Evolutionary conservation across 164 flowering plant genomes (phyloP).

Genomic region (Aristolochia californica): DNA sequence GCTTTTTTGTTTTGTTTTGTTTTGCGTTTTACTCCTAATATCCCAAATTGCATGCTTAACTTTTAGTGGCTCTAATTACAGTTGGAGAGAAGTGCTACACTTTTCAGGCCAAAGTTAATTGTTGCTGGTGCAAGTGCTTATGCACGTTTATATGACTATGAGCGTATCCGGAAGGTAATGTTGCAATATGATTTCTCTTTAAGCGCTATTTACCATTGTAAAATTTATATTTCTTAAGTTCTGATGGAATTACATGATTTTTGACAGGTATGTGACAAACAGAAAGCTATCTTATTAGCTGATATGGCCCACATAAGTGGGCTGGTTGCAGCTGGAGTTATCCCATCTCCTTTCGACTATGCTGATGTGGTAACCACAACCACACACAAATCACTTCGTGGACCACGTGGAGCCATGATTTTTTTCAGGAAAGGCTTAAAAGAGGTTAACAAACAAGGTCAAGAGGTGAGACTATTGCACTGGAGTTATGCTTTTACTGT

Average conservation of each 20-base stretch:
- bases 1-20: too few relatives aligned
- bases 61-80: slow-evolving; percentile 16
- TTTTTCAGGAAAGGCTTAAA: slow-evolving; percentile 84
- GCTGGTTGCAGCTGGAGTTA: slow-evolving; percentile 93
- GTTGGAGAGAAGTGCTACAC: slow-evolving; percentile 90
- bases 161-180: slow-evolving; percentile 76
- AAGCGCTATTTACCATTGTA: background rate
- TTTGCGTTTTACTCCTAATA: too few relatives aligned
- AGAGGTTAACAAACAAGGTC: slow-evolving; percentile 75
- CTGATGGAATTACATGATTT: background rate
- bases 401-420: slow-evolving; percentile 96
- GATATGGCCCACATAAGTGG: slow-evolving; percentile 99
- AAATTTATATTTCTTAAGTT: background rate
- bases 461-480: slow-evolving; percentile 38
- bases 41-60: background rate
- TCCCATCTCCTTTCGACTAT: slow-evolving; percentile 96
- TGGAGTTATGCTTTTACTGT: slow-evolving; percentile 1
- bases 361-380: slow-evolving; percentile 98
- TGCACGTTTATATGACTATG: slow-evolving; percentile 93
- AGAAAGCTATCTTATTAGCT: slow-evolving; percentile 89
- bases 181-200: background rate
- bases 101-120: slow-evolving; percentile 86
- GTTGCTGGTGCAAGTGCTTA: slow-evolving; percentile 99
- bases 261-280: slow-evolving; percentile 83
- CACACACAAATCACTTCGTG: slow-evolving; percentile 98